These are phyloP conservation scores for Phytophthora uliginosa DNA, from an alignment of 352 stramenopile species.

Conservation along the genomic window DNA sequence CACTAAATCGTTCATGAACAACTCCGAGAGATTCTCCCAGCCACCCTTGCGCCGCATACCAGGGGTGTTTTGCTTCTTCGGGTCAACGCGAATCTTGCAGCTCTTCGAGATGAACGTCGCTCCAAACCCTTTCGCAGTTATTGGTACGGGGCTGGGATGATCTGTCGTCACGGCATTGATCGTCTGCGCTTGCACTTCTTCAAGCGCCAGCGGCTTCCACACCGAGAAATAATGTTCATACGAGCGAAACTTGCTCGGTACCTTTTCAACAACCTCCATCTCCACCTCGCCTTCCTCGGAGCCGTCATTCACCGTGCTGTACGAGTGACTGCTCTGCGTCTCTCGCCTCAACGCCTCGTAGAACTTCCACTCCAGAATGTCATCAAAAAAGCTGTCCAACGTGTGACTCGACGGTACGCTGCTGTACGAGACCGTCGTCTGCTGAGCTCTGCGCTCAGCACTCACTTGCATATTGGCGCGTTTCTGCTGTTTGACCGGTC, in stretches of 20 bases:
- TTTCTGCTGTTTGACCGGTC: slow-evolving; percentile 81
- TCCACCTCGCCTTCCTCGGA: slow-evolving; percentile 85
- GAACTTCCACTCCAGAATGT: slow-evolving; percentile 89
- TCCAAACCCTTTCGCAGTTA: slow-evolving; percentile 58
- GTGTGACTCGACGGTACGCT: slow-evolving; percentile 58
- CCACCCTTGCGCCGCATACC: slow-evolving; percentile 35
- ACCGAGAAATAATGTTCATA: slow-evolving; percentile 92
- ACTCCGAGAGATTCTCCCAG: slow-evolving; percentile 48
- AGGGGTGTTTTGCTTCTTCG: slow-evolving; percentile 51
- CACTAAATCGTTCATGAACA: slow-evolving; percentile 87
- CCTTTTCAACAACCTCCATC: slow-evolving; percentile 56
- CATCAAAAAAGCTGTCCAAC: slow-evolving; percentile 85
- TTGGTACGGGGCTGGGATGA: slow-evolving; percentile 51
- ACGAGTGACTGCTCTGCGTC: slow-evolving; percentile 58
- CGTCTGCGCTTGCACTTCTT: slow-evolving; percentile 92
- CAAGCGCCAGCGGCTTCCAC: slow-evolving; percentile 86
- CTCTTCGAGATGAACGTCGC: slow-evolving; percentile 70
- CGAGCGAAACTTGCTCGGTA: slow-evolving; percentile 88
- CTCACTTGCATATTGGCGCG: slow-evolving; percentile 34
- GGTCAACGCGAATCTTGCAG: slow-evolving; percentile 77
- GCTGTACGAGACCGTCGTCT: slow-evolving; percentile 26
- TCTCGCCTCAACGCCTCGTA: slow-evolving; percentile 69
- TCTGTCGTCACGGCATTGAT: slow-evolving; percentile 85
- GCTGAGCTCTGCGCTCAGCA: slow-evolving; percentile 30
- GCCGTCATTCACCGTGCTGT: slow-evolving; percentile 66